These are phyloP conservation scores for Candida gigantensis DNA, from an alignment of 1,139 yeast genomes.

Conservation along the genomic window DNA sequence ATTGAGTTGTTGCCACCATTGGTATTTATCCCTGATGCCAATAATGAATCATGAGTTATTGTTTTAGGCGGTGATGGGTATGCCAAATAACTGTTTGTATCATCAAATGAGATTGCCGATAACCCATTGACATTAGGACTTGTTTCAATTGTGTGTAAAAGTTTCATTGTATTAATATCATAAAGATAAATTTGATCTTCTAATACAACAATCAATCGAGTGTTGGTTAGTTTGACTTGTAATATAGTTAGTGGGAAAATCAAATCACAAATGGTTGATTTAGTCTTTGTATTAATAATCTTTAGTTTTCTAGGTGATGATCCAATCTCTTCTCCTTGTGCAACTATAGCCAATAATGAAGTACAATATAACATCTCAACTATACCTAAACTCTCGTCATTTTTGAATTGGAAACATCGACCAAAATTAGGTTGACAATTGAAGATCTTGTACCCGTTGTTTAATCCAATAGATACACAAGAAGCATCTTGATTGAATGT, in stretches of 20 bases:
- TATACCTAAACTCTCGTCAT: conserved; percentile 63
- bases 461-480: conserved; percentile 82
- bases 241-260: conserved; percentile 85
- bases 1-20: conserved; percentile 47
- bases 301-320: conserved; percentile 80
- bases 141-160: conserved; percentile 86
- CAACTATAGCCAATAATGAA: conserved; percentile 83
- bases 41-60: conserved; percentile 43
- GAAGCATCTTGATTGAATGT: conserved; percentile 90
- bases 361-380: conserved; percentile 93
- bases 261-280: conserved; percentile 76
- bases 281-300: conserved; percentile 77
- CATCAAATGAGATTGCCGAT: conserved; percentile 69
- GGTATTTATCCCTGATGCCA: conserved; percentile 46
- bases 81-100: conserved; percentile 64
- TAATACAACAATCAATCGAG: conserved; percentile 72
- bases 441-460: conserved; percentile 77
- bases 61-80: conserved; percentile 82
- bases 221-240: conserved; percentile 73
- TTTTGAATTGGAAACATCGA: conserved; percentile 57
- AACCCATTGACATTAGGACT: conserved; percentile 65
- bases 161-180: conserved; percentile 84
- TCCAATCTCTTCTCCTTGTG: conserved; percentile 79
- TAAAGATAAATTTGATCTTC: conserved; percentile 88
- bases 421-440: conserved; percentile 86